Evolutionary conservation across 2,329 filamentous ascomycete species (phyloP).

Genomic region (Microsporum audouinii): DNA sequence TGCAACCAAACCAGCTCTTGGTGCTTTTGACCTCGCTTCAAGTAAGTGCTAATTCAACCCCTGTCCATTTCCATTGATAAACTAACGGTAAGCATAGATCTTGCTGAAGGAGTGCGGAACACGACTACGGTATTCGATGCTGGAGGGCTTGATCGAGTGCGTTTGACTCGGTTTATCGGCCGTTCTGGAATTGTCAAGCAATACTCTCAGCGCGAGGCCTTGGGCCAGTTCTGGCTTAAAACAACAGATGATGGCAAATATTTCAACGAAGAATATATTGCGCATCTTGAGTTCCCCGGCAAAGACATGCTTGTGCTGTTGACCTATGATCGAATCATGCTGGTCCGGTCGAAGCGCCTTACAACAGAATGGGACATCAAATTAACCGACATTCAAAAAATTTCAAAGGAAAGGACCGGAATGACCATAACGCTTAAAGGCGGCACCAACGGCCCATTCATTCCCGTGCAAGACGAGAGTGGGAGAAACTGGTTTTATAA

Average conservation of each 20-base stretch:
- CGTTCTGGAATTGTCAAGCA: slow-evolving; percentile 87
- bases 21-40: slow-evolving; percentile 90
- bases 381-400: slow-evolving; percentile 91
- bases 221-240: slow-evolving; percentile 98
- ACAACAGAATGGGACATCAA: slow-evolving; percentile 92
- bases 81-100: slow-evolving; percentile 38
- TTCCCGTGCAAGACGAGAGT: slow-evolving; percentile 84
- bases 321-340: slow-evolving; percentile 75
- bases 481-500: slow-evolving; percentile 55
- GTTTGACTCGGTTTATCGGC: slow-evolving; percentile 84
- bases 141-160: slow-evolving; percentile 84
- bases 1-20: slow-evolving; percentile 94
- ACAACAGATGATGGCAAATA: slow-evolving; percentile 95
- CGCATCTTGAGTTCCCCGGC: slow-evolving; percentile 79
- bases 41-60: slow-evolving; percentile 34
- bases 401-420: slow-evolving; percentile 90
- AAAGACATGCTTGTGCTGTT: slow-evolving; percentile 86
- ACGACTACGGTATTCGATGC: slow-evolving; percentile 97
- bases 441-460: slow-evolving; percentile 85
- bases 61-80: not conserved
- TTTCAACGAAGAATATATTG: slow-evolving; percentile 96
- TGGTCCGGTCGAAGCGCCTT: slow-evolving; percentile 76
- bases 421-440: slow-evolving; percentile 80
- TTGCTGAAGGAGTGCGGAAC: slow-evolving; percentile 94
- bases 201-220: slow-evolving; percentile 85